Percentiles rank a stretch among this genome's conserved stretches.
phyloP scores from a whole-genome alignment of 306 rosid genomes.

The Begonia peltatifolia region DNA sequence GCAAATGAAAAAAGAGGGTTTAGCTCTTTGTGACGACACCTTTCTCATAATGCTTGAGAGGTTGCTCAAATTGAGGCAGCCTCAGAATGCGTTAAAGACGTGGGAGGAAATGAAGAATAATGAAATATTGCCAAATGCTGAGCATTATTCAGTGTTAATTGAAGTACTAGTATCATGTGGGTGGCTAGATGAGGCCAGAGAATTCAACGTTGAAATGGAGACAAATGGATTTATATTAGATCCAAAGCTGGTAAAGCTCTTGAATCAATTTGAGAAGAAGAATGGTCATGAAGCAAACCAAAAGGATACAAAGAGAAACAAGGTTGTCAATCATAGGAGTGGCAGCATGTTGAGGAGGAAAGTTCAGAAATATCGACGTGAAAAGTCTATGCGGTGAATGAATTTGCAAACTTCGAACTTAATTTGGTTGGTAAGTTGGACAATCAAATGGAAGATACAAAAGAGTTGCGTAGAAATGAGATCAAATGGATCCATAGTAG shows the following conservation, averaged over 20 bases:
- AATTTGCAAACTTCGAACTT: conserved; percentile 1
- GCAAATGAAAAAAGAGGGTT: conserved; percentile 45
- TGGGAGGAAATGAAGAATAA: conserved; percentile 55
- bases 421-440: not conserved
- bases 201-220: conserved; percentile 47
- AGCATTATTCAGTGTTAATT: conserved; percentile 45
- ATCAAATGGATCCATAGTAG: too few species aligned
- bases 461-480: too few species aligned
- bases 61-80: conserved; percentile 44
- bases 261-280: conserved; percentile 28
- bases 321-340: conserved; percentile 12
- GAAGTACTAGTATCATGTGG: conserved; percentile 50
- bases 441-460: too few species aligned
- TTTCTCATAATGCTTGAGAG: conserved; percentile 41
- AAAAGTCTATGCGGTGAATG: conserved; percentile 5
- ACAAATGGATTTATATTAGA: conserved; percentile 42
- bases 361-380: conserved; percentile 7
- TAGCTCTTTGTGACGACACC: conserved; percentile 46
- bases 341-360: conserved; percentile 17
- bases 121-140: conserved; percentile 33
- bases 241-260: conserved; percentile 47
- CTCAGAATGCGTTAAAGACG: conserved; percentile 51
- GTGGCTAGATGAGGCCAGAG: conserved; percentile 47
- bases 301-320: conserved; percentile 15
- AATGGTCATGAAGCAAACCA: conserved; percentile 13